Conservation (phyloP, 208 protist genomes). For the Acanthamoeba castellanii region DNA sequence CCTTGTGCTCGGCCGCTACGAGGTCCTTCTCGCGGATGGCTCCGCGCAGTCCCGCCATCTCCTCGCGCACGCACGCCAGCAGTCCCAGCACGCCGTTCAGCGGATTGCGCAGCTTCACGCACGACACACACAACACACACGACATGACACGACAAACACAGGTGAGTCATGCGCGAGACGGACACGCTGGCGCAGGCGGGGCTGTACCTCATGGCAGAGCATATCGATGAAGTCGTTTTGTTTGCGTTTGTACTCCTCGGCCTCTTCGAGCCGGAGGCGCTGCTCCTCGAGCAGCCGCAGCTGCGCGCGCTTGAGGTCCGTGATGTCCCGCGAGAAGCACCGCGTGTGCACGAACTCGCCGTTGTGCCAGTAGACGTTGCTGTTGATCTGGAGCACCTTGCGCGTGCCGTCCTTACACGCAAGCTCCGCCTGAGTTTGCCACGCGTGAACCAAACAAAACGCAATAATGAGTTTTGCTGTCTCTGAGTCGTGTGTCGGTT, state of each 20-base stretch:
- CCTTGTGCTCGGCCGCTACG: background rate
- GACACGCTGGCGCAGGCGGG: background rate
- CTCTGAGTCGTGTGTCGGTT: too few relatives aligned
- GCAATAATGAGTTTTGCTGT: too few relatives aligned
- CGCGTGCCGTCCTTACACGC: background rate
- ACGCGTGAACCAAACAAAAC: background rate
- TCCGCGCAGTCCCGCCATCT: background rate
- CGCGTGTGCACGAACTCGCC: constrained; percentile 28
- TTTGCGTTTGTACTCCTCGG: constrained; percentile 20
- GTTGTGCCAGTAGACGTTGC: constrained; percentile 29
- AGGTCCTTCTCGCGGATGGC: background rate
- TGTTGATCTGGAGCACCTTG: constrained; percentile 44
- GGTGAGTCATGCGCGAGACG: background rate
- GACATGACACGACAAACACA: background rate
- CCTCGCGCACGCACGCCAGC: constrained; percentile 2
- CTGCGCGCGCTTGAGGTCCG: constrained; percentile 37
- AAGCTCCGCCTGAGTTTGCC: background rate
- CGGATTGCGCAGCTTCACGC: constrained; percentile 20
- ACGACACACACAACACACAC: background rate
- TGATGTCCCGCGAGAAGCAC: constrained; percentile 49
- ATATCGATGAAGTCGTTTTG: constrained; percentile 48
- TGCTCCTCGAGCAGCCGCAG: constrained; percentile 10
- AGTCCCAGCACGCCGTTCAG: constrained; percentile 15
- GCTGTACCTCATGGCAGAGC: constrained; percentile 38
- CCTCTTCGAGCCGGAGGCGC: background rate